Evolutionary conservation across 2,329 filamentous ascomycete species (phyloP), one percentile per base, ranked within the genome.

Genomic region (Arthroderma uncinatum): DNA sequence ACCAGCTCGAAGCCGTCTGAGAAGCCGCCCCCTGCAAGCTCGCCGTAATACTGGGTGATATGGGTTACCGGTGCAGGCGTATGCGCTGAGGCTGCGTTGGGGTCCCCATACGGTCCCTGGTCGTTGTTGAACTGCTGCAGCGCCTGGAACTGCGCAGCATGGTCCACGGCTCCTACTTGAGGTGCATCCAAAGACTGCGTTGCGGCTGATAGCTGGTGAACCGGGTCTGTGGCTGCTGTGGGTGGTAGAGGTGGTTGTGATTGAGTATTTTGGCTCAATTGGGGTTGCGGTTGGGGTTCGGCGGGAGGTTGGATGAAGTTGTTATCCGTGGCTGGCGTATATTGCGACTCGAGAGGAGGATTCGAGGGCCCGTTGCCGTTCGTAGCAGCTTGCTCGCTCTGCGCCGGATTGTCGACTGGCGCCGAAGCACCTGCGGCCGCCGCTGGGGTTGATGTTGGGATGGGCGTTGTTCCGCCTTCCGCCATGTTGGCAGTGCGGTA

Each of bases 1-100:
- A 69, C 77, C 62, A 72, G 76, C 73, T 70, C 75, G 69, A 68
- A 81, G 73, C 81, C 73, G 78, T 80, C 60, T 34, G 63, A 67
- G 19, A 65, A 66, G 4, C 70, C 66, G 61, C 71, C 71, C 6
- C 66, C 67, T 47, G 76, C 75, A 68, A 76, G 75, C 63, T 59
- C 58, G n/a, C 58, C 39, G 54, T 62, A 62, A 50, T 82, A 82
- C 67, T 82, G 80, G 39, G 73, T 73, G 40, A 62, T 59, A 28
- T 53, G 50, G 19, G 50, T 53, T 5, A 39, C 50, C 1, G 50
- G 33, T 23, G 33, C 36, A 10, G 30, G 33, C 7, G 33, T 21
- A 37, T 19, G 30, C 6, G 50, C 19, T 53, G 30, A 37, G 12
- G 14, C 16, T 23, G 33, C 6, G 16, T 30, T 33, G n/a, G 25